Conservation (phyloP, 352 stramenopile genomes). For the Globisporangium camurandrum region DNA sequence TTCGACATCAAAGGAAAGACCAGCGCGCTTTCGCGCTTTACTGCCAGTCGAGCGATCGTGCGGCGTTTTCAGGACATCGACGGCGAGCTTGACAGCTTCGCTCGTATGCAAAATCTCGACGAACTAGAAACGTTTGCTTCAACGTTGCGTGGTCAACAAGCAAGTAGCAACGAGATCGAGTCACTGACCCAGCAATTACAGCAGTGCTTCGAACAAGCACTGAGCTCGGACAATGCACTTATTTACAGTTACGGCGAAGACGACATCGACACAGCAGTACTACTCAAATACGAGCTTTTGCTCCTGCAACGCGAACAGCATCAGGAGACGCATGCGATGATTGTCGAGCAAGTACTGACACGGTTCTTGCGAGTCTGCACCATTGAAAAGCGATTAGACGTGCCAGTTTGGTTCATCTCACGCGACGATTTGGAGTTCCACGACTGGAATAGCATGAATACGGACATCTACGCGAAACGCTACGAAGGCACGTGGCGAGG, state of each 20-base stretch:
- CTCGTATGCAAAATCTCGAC: background rate
- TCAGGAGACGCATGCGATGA: background rate
- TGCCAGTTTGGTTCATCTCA: slow-evolving; percentile 2
- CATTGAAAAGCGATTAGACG: background rate
- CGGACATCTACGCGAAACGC: background rate
- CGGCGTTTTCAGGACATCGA: background rate
- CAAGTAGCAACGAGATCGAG: background rate
- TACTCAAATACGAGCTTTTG: slow-evolving; percentile 1
- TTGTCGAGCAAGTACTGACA: background rate
- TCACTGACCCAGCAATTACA: background rate
- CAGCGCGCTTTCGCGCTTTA: background rate
- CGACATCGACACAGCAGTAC: background rate
- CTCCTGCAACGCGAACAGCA: background rate
- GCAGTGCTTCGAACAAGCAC: background rate
- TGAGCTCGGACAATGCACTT: background rate
- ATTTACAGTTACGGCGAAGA: background rate
- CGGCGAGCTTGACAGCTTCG: background rate
- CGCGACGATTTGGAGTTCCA: background rate
- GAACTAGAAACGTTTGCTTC: background rate
- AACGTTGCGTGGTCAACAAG: background rate
- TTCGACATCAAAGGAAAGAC: background rate
- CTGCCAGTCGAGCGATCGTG: background rate
- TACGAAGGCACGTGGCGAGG: background rate
- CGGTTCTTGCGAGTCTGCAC: background rate
- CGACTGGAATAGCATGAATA: background rate